Evolutionary conservation across 2,329 filamentous ascomycete species (phyloP).

Genomic region (Botrytis byssoidea): DNA sequence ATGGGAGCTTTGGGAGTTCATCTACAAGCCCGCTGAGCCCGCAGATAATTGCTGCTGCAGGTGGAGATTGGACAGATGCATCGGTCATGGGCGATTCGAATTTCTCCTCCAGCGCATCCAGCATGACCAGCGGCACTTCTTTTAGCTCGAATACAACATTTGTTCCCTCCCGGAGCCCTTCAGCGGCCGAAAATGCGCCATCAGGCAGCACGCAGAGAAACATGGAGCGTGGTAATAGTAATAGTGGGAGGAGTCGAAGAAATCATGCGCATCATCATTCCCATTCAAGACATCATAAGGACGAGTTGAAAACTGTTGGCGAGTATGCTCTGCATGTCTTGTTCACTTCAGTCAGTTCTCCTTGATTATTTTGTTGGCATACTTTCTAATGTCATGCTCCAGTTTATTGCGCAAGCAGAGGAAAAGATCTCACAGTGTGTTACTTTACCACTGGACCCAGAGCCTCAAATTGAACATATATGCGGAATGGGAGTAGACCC

Average conservation of each 20-base stretch:
- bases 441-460: constrained; percentile 72
- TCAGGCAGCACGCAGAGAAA: constrained; percentile 51
- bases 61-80: constrained; percentile 40
- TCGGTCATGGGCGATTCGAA: constrained; percentile 37
- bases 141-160: constrained; percentile 37
- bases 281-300: constrained; percentile 61
- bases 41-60: constrained; percentile 74
- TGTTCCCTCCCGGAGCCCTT: constrained; percentile 40
- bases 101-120: constrained; percentile 32
- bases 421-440: constrained; percentile 91
- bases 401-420: constrained; percentile 96
- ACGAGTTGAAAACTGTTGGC: constrained; percentile 88
- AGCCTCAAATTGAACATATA: constrained; percentile 82
- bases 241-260: constrained; percentile 59
- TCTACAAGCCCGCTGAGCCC: constrained; percentile 83
- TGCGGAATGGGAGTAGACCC: constrained; percentile 88
- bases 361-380: constrained; percentile 13
- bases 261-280: constrained; percentile 70
- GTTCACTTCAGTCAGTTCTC: constrained; percentile 74
- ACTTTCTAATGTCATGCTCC: constrained; percentile 35
- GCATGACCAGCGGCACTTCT: constrained; percentile 33
- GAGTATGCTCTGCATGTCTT: constrained; percentile 96
- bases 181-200: constrained; percentile 47
- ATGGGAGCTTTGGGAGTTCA: constrained; percentile 80
- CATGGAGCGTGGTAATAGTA: constrained; percentile 61